Conservation (phyloP, 2,329 filamentous ascomycete species). For the Diaporthe batatas region DNA sequence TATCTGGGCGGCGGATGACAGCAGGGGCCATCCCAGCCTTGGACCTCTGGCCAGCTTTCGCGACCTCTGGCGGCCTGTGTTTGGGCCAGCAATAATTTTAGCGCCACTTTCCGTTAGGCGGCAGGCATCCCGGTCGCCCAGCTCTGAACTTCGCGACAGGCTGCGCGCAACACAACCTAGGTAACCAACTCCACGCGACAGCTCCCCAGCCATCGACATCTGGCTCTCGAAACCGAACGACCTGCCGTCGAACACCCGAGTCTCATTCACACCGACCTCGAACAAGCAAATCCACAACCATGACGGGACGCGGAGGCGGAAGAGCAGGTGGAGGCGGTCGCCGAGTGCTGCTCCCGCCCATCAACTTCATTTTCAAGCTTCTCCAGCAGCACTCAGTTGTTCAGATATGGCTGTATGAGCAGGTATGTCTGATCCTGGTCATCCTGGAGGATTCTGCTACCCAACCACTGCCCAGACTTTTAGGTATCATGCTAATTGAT, state of each 20-base stretch:
- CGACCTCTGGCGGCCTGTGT: background rate
- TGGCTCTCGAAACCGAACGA: background rate
- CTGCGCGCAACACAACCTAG: constrained; percentile 23
- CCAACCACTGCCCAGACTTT: background rate
- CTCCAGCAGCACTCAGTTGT: constrained; percentile 64
- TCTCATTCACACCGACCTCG: background rate
- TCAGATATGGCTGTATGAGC: constrained; percentile 91
- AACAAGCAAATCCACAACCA: background rate
- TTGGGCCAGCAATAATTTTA: constrained; percentile 36
- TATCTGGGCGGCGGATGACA: background rate
- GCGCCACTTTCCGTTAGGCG: constrained; percentile 35
- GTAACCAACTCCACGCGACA: constrained; percentile 10
- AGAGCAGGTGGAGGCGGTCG: constrained; percentile 71
- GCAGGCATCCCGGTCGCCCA: constrained; percentile 22
- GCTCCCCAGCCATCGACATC: constrained; percentile 4
- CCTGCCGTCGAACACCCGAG: background rate
- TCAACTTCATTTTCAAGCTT: constrained; percentile 94
- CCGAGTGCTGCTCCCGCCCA: constrained; percentile 71
- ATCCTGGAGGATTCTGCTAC: background rate
- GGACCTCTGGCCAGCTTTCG: too few species aligned
- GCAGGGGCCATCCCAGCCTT: constrained; percentile 9
- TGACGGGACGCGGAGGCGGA: constrained; percentile 50
- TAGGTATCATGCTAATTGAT: constrained; percentile 9
- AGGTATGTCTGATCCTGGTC: constrained; percentile 53
- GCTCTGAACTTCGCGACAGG: constrained; percentile 37